Conservation (phyloP, 1,284 basidiomycete species). For the Pyrrhoderma lamaoense region DNA sequence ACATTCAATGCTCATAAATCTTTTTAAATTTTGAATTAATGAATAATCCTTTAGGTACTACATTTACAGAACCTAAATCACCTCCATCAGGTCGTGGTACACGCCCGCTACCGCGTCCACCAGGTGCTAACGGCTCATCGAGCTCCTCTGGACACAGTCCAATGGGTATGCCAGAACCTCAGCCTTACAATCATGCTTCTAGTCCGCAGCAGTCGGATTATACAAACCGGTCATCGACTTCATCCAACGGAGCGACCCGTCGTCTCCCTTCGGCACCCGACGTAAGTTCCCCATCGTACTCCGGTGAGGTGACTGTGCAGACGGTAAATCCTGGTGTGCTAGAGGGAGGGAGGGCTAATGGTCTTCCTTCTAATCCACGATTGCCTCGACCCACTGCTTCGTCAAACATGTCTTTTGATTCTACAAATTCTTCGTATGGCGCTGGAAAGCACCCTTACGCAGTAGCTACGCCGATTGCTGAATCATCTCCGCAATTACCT, state of each 20-base stretch:
- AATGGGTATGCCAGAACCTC: slow-evolving; percentile 22
- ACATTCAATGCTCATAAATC: not conserved
- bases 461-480: slow-evolving; percentile 9
- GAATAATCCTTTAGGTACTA: slow-evolving; percentile 14
- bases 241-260: slow-evolving; percentile 1
- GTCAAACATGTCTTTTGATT: slow-evolving; percentile 1
- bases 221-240: slow-evolving; percentile 6
- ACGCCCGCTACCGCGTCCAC: slow-evolving; percentile 27
- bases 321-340: slow-evolving; percentile 4
- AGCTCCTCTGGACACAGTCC: slow-evolving; percentile 4
- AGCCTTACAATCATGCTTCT: slow-evolving; percentile 13
- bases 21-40: not conserved
- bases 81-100: slow-evolving; percentile 30
- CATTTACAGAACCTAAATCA: slow-evolving; percentile 19
- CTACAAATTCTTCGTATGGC: not conserved
- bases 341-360: slow-evolving; percentile 1
- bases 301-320: not conserved
- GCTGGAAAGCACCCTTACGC: slow-evolving; percentile 13
- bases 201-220: slow-evolving; percentile 8
- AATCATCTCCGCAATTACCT: slow-evolving; percentile 11
- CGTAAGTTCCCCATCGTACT: not conserved
- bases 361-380: slow-evolving; percentile 13
- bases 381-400: slow-evolving; percentile 10
- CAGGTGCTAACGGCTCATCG: slow-evolving; percentile 18
- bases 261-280: slow-evolving; percentile 16